Conservation (phyloP, 2,329 filamentous ascomycete species). For the Trichoderma sp. region DNA sequence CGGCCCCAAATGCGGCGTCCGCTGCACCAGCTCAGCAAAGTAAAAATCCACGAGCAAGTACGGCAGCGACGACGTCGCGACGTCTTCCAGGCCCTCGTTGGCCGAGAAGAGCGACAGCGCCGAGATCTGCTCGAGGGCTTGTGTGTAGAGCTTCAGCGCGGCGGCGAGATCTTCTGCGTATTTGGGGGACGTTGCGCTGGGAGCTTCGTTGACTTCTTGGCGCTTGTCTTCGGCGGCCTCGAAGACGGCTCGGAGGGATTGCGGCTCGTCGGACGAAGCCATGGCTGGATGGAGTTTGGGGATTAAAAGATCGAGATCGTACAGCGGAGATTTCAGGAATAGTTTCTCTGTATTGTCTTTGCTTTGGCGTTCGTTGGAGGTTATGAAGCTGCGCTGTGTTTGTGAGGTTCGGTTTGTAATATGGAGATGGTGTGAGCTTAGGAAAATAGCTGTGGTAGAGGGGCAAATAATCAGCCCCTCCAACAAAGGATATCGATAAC, state of each 20-base stretch:
- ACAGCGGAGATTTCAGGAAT: background rate
- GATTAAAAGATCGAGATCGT: background rate
- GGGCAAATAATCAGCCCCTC: background rate
- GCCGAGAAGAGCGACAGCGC: constrained; percentile 80
- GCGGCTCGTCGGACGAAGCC: constrained; percentile 40
- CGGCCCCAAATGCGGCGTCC: constrained; percentile 53
- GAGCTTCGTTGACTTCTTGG: constrained; percentile 59
- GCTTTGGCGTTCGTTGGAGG: background rate
- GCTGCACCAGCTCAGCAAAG: constrained; percentile 76
- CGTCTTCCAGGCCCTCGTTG: constrained; percentile 86
- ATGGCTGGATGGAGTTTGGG: background rate
- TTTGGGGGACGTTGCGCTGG: constrained; percentile 60
- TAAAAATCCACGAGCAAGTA: constrained; percentile 78
- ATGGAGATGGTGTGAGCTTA: background rate
- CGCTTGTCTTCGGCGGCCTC: constrained; percentile 51
- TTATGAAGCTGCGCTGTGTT: background rate
- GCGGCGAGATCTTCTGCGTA: constrained; percentile 67
- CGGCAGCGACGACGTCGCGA: constrained; percentile 79
- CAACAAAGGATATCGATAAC: background rate
- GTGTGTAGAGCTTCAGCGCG: constrained; percentile 69
- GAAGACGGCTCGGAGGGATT: constrained; percentile 51
- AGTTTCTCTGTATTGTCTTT: background rate
- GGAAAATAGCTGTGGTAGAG: background rate
- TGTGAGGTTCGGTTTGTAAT: background rate
- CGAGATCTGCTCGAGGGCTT: constrained; percentile 67